Percentiles rank a stretch among this genome's conserved stretches.
phyloP scores from a whole-genome alignment of 805 yeast genomes.

The Saccharomycopsis sp. region DNA sequence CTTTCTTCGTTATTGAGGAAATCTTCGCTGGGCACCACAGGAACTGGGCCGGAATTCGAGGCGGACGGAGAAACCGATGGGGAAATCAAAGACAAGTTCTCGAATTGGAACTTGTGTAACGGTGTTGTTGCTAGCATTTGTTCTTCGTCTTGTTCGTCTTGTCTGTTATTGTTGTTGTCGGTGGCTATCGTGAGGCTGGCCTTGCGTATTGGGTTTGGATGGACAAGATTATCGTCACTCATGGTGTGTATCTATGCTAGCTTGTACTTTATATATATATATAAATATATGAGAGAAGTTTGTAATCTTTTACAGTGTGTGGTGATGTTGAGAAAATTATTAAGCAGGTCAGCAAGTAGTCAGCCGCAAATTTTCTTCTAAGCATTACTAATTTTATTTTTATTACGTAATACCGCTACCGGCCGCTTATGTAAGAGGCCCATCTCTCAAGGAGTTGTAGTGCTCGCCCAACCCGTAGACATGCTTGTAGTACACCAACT shows the following conservation, averaged over 20 bases:
- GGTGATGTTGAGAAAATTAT: too few relatives aligned
- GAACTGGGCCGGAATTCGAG: constrained; percentile 2
- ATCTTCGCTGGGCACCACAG: constrained; percentile 9
- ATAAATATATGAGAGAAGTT: too few relatives aligned
- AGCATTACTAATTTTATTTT: too few relatives aligned
- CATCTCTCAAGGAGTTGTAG: constrained; percentile 69
- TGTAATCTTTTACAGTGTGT: too few relatives aligned
- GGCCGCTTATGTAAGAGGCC: not conserved
- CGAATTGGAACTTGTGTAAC: constrained; percentile 8
- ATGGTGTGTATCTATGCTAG: too few relatives aligned
- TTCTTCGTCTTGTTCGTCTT: not conserved
- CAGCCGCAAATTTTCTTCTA: too few relatives aligned
- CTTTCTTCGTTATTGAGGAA: constrained; percentile 6
- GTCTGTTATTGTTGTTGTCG: not conserved
- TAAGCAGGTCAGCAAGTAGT: too few relatives aligned
- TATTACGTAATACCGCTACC: not conserved
- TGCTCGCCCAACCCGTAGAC: constrained; percentile 90
- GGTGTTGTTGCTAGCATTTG: not conserved
- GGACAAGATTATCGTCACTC: too few relatives aligned
- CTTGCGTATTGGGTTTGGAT: too few relatives aligned
- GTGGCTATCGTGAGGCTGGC: too few relatives aligned
- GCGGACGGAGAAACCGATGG: constrained; percentile 15
- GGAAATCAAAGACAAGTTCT: constrained; percentile 14
- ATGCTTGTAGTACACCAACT: constrained; percentile 75
- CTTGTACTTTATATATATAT: too few relatives aligned